phyloP scores from a whole-genome alignment of 2,329 filamentous ascomycete species.

The Sporothrix inflata region DNA sequence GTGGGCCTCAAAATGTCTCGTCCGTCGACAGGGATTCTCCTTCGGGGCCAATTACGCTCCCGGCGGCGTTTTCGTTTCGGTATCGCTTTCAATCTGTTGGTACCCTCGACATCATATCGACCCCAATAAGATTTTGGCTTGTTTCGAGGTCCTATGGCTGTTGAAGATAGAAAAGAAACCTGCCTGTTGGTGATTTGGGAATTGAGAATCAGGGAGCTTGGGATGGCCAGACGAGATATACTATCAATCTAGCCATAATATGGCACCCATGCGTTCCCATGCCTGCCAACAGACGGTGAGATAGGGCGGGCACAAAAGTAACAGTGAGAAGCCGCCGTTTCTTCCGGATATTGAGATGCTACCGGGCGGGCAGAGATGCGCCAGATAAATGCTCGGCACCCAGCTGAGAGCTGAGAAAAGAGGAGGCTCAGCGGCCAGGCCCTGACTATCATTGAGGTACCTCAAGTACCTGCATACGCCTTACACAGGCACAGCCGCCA shows the following conservation, averaged over 20 bases:
- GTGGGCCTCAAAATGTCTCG: slow-evolving; percentile 14
- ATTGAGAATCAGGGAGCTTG: background rate
- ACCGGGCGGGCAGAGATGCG: background rate
- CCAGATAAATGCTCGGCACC: background rate
- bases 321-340: background rate
- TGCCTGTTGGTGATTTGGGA: too few species aligned
- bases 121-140: background rate
- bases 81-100: background rate
- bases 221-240: too few species aligned
- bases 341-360: background rate
- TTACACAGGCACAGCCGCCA: slow-evolving; percentile 12
- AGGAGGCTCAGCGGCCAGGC: background rate
- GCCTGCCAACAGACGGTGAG: background rate
- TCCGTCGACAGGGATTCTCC: background rate
- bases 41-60: background rate
- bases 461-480: slow-evolving; percentile 18
- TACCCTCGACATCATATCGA: background rate
- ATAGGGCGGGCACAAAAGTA: background rate
- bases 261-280: background rate
- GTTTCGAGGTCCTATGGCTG: slow-evolving; percentile 11
- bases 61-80: background rate
- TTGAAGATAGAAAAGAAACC: background rate
- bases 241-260: background rate
- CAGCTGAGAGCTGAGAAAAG: background rate
- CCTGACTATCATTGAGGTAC: background rate